Conservation (phyloP, 805 yeast genomes). For the Kregervanrija pseudodelftensis region DNA sequence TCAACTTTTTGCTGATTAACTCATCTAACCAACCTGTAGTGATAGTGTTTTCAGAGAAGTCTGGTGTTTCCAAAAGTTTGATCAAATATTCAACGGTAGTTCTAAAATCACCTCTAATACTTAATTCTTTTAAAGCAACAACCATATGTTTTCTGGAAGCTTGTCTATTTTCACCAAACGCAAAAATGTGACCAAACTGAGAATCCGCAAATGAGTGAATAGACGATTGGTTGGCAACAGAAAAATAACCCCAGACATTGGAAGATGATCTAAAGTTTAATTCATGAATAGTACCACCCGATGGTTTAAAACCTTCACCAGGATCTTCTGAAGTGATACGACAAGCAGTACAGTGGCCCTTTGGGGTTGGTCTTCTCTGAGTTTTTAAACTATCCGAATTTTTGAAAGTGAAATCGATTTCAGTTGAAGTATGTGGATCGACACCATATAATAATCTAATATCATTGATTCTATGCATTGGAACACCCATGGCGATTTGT, state of each 20-base stretch:
- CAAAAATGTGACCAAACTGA: slow-evolving; percentile 98
- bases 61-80: slow-evolving; percentile 92
- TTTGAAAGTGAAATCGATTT: slow-evolving; percentile 84
- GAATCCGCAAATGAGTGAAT: slow-evolving; percentile 98
- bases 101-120: slow-evolving; percentile 97
- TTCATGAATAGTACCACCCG: slow-evolving; percentile 94
- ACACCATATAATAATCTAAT: slow-evolving; percentile 91
- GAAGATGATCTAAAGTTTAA: slow-evolving; percentile 95
- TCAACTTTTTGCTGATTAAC: slow-evolving; percentile 83
- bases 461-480: slow-evolving; percentile 90
- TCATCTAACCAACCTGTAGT: slow-evolving; percentile 99
- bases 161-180: slow-evolving; percentile 97
- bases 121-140: slow-evolving; percentile 92
- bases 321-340: slow-evolving; percentile 99
- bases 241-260: slow-evolving; percentile 99
- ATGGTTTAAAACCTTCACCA: slow-evolving; percentile 98
- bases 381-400: slow-evolving; percentile 61
- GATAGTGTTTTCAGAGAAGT: slow-evolving; percentile 90
- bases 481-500: slow-evolving; percentile 99
- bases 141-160: slow-evolving; percentile 99
- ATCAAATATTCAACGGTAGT: slow-evolving; percentile 97
- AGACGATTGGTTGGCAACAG: slow-evolving; percentile 92
- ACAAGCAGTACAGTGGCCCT: slow-evolving; percentile 98
- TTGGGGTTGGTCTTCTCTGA: slow-evolving; percentile 91
- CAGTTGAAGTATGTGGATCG: slow-evolving; percentile 87